Percentiles rank a stretch among this genome's conserved stretches.
phyloP scores from a whole-genome alignment of 2,329 filamentous ascomycete genomes.

The Acephala macrosclerotiorum region DNA sequence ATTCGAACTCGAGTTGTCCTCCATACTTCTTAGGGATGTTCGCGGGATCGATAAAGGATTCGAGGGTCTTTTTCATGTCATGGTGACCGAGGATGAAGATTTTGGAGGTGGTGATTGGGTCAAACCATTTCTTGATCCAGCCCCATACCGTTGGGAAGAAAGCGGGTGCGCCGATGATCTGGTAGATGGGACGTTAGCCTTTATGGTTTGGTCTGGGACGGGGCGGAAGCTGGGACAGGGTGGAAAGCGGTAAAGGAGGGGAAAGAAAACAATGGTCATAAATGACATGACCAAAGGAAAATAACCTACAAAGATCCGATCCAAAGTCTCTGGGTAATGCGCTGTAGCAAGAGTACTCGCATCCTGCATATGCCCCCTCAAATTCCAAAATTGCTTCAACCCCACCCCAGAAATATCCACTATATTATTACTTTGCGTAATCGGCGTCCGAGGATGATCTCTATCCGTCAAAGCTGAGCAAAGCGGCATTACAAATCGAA shows the following conservation, averaged over 20 bases:
- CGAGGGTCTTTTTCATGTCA: conserved; percentile 80
- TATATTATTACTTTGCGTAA: conserved; percentile 93
- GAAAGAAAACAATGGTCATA: not conserved
- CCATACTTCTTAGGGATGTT: conserved; percentile 93
- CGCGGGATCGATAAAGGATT: conserved; percentile 79
- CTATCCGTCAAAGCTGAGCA: conserved; percentile 79
- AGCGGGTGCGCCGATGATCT: conserved; percentile 86
- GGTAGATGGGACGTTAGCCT: conserved; percentile 13
- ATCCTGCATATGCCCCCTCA: conserved; percentile 93
- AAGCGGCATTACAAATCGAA: conserved; percentile 84
- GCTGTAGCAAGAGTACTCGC: conserved; percentile 88
- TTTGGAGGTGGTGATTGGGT: conserved; percentile 92
- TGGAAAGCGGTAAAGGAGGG: no score
- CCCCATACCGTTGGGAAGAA: conserved; percentile 96
- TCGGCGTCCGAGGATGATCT: conserved; percentile 79
- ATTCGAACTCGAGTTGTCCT: conserved; percentile 83
- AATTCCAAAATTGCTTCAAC: conserved; percentile 93
- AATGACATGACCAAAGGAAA: not conserved
- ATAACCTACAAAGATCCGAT: conserved; percentile 69
- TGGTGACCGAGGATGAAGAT: conserved; percentile 84
- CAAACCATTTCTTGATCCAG: conserved; percentile 96
- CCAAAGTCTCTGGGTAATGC: conserved; percentile 93
- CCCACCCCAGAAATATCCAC: conserved; percentile 90
- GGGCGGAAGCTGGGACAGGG: no score
- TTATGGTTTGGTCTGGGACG: not conserved